Percentiles rank a stretch among this genome's conserved stretches.
Evolutionary conservation across 192 early-diverging fungal species (phyloP).

Genomic region (Entomortierella lignicola): DNA sequence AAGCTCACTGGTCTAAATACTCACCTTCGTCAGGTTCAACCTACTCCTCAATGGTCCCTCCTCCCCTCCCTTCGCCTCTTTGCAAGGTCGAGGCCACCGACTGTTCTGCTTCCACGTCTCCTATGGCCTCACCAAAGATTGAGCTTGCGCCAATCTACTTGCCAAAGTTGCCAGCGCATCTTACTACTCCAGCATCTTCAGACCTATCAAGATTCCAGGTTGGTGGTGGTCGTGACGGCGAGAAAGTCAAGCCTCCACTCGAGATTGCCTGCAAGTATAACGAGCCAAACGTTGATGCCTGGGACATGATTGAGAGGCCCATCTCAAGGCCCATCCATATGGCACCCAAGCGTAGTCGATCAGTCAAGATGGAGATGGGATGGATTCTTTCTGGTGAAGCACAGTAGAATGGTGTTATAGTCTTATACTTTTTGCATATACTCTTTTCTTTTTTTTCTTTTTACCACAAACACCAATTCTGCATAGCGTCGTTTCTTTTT

Average conservation of each 20-base stretch:
- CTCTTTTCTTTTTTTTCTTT: too few species aligned
- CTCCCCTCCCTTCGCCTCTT: conserved; percentile 3
- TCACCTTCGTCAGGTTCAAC: not conserved
- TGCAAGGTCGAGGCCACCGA: conserved; percentile 4
- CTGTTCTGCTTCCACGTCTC: conserved; percentile 15
- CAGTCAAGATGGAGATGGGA: conserved; percentile 52
- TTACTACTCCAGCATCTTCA: conserved; percentile 31
- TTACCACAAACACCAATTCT: too few species aligned
- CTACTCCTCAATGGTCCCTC: conserved; percentile 17
- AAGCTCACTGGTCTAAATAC: not conserved
- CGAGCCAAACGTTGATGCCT: conserved; percentile 51
- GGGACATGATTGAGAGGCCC: conserved; percentile 53
- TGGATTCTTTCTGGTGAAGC: conserved; percentile 31
- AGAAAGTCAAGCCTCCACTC: conserved; percentile 11
- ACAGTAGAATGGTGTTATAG: too few species aligned
- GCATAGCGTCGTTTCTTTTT: too few species aligned
- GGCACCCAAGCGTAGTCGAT: conserved; percentile 37
- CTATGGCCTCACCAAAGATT: conserved; percentile 26
- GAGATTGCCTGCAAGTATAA: conserved; percentile 54
- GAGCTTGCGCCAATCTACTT: conserved; percentile 46
- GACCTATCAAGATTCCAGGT: conserved; percentile 48
- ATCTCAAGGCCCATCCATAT: conserved; percentile 23
- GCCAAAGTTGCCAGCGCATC: conserved; percentile 26
- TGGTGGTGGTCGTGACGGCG: conserved; percentile 19
- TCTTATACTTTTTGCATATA: too few species aligned